These are phyloP conservation scores for Scheffersomyces spartinae DNA, from an alignment of 805 yeast genomes.

Conservation along the genomic window DNA sequence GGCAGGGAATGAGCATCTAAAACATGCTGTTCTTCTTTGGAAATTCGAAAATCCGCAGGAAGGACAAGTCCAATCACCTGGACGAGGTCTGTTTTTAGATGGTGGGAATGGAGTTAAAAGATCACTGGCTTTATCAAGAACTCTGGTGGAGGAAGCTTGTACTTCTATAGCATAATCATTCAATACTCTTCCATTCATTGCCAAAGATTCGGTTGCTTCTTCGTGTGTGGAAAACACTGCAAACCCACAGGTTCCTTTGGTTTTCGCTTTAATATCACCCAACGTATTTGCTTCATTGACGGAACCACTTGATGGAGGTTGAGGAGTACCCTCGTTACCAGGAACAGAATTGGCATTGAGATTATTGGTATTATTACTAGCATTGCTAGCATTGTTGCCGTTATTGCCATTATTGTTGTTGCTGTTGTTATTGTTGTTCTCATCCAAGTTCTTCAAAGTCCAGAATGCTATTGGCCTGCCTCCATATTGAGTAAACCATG, in stretches of 20 bases:
- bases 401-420: conserved; percentile 3
- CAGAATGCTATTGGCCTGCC: conserved; percentile 83
- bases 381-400: neutral
- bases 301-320: too few species aligned
- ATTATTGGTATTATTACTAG: conserved; percentile 1
- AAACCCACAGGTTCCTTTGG: too few species aligned
- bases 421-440: conserved; percentile 4
- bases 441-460: conserved; percentile 54
- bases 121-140: conserved; percentile 74
- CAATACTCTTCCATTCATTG: conserved; percentile 67
- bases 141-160: conserved; percentile 71
- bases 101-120: conserved; percentile 78
- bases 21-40: conserved; percentile 88
- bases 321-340: too few species aligned
- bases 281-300: too few species aligned
- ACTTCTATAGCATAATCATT: conserved; percentile 73
- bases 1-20: conserved; percentile 84
- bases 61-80: conserved; percentile 98
- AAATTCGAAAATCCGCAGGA: conserved; percentile 92
- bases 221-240: conserved; percentile 78
- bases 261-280: too few species aligned
- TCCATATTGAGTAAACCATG: conserved; percentile 85
- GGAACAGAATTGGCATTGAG: too few species aligned
- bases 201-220: conserved; percentile 69
- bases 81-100: conserved; percentile 78